Conservation (phyloP, 495 filamentous ascomycete species). For the Neurospora terricola region DNA sequence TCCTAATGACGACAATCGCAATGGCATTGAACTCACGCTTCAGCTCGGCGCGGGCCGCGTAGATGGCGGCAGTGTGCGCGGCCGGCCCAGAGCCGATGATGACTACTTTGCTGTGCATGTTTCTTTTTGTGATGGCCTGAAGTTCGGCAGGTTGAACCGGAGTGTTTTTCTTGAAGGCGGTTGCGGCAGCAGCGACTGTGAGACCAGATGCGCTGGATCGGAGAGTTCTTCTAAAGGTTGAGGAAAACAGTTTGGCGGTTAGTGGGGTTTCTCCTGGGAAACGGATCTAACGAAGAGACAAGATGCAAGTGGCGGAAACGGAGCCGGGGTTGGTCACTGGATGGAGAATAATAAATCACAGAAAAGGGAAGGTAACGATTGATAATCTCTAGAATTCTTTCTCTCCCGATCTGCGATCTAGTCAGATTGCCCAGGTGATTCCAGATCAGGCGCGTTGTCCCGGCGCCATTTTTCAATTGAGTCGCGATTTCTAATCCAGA, state of each 20-base stretch:
- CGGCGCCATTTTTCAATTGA: neutral
- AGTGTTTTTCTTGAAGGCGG: slow-evolving; percentile 53
- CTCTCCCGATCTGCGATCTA: neutral
- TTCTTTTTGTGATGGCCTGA: slow-evolving; percentile 38
- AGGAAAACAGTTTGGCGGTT: slow-evolving; percentile 79
- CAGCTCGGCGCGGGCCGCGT: slow-evolving; percentile 87
- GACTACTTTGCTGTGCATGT: slow-evolving; percentile 75
- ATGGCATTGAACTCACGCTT: slow-evolving; percentile 37
- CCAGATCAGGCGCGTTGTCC: neutral
- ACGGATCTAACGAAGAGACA: neutral
- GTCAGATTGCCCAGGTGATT: neutral
- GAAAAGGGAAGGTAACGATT: neutral
- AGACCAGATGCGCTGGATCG: slow-evolving; percentile 49
- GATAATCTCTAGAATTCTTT: neutral
- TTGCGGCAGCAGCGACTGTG: slow-evolving; percentile 51
- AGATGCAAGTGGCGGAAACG: neutral
- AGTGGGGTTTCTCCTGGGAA: slow-evolving; percentile 2
- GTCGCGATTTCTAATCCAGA: neutral
- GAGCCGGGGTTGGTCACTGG: neutral
- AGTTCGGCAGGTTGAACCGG: slow-evolving; percentile 44
- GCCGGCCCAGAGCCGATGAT: slow-evolving; percentile 91
- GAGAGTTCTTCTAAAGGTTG: slow-evolving; percentile 46
- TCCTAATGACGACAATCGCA: neutral
- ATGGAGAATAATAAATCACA: neutral
- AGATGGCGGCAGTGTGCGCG: slow-evolving; percentile 93